Base-by-base conservation (phyloP, 306 rosid genomes). In the Castanea crenata region DNA sequence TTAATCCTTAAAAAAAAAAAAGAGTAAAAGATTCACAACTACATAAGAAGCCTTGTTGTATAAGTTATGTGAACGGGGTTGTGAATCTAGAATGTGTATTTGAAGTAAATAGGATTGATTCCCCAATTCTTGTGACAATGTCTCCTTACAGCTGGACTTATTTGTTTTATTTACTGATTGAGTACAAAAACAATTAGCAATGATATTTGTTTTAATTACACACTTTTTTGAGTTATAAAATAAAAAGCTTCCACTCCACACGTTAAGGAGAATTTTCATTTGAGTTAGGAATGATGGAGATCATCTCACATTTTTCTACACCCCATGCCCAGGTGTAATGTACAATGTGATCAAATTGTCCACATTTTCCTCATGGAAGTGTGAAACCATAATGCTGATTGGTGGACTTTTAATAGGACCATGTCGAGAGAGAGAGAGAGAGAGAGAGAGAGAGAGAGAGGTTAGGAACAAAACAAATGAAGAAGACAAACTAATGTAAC, bases 111-210 rank as follows among this genome's bases (percentile, higher is more conserved):
- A 55, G 73, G 29, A 52, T 62, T 8, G 55, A 52, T 72, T 77
- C 59, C 58, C 46, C 54, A 71, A 75, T 56, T 74, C 68, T 55
- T 61, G 79, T 49, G 81, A 29, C 75, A 78, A 77, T 74, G 56
- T 81, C 49, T 72, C 65, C 71, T 69, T 67, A 83, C 82, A 77
- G 68, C 81, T 83, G 81, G 54, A 51, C 31, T 82, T 34, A 69
- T 15, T 13, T 27, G 25, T 25, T n/a, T 27, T 25, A 74, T 57
- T 71, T n/a, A 27, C 57, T 76, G 73, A 84, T 12, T 51, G 80
- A 79, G 80, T 70, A 77, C 86, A 79, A 69, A 76, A 81, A 63
- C 61, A 78, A 20, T 83, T 25, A 12, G 19, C 64, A 58, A 58
- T 58, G 4, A 10, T 25, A 25, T 25, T 25, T 25, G 27, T 25